Evolutionary conservation across 495 filamentous ascomycete genomes (phyloP), one percentile per base, ranked within the genome.

Genomic region (Chlorociboria aeruginascens): DNA sequence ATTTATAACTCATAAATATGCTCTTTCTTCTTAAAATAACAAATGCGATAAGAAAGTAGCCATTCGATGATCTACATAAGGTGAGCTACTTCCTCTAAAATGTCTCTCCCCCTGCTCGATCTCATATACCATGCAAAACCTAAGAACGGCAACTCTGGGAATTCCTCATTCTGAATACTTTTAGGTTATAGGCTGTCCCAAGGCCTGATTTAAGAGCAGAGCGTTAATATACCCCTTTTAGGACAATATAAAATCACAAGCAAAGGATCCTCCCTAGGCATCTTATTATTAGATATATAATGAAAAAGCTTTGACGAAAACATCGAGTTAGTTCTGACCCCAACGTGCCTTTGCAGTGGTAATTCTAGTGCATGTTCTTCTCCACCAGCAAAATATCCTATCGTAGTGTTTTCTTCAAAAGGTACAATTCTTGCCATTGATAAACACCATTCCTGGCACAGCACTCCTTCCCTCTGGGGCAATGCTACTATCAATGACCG

Each of bases 401-500:
- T 12, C 36, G 2, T 46, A 40, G 9, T 7, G 10, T 34, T 14
- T 7, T 16, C 8, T 30, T 29, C 3, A 31, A 32, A 28, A 7
- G 10, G 85, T 89, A 29, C 70, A 67, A 35, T 76, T 79, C 50
- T 73, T 71, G 0, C 82, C 82, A 50, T 90, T 80, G n/a, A 90
- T 69, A 32, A 86, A 77, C 83, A 83, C 83, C 76, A 90, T 78
- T 52, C 83, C 80, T 0, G 83, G 81, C 13, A 56, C 54, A 39
- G 90, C 86, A 8, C 81, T n/a, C 70, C 0, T 81, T 61, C n/a
- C n/a, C n/a, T n/a, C n/a, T n/a, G n/a, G n/a, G n/a, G 60, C 89
- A 90, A 59, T 93, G 86, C 51, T 84, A 83, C 74, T 78, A 89
- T 32, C 77, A 69, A 57, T 93, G 86, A 14, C 85, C 83, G 17